phyloP scores from a whole-genome alignment of 805 yeast species.

The Kodamaea lidongshanica region DNA sequence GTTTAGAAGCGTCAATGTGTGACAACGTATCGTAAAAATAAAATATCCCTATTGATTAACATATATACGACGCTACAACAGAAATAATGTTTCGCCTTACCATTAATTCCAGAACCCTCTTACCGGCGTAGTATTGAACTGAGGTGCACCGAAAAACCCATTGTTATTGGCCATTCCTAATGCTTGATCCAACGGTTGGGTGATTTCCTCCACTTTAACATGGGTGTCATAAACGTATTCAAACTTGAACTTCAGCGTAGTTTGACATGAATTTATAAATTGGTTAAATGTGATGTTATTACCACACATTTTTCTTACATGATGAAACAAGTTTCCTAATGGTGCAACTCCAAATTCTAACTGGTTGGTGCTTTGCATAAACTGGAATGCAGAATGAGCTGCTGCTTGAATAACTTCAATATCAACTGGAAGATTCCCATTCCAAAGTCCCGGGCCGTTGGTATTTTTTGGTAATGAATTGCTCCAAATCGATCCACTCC shows the following conservation, averaged over 20 bases:
- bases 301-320: conserved; percentile 23
- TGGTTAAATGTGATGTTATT: conserved; percentile 27
- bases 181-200: conserved; percentile 1
- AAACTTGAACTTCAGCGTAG: conserved; percentile 28
- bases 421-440: conserved; percentile 15
- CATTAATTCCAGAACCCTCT: conserved; percentile 5
- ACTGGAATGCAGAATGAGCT: conserved; percentile 34
- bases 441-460: neutral
- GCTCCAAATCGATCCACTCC: conserved; percentile 31
- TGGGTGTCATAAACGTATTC: conserved; percentile 41
- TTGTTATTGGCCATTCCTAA: neutral
- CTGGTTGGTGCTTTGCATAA: conserved; percentile 30
- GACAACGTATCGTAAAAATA: no score
- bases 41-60: no score
- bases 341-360: conserved; percentile 34
- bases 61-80: no score
- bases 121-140: no score
- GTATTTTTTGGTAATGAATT: conserved; percentile 6
- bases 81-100: neutral
- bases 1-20: no score
- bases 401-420: conserved; percentile 36
- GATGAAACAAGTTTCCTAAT: conserved; percentile 25
- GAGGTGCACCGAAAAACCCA: conserved; percentile 2
- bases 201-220: conserved; percentile 23
- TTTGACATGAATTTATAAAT: conserved; percentile 23